A percentile compares a stretch with the other conserved stretches of the same genome.
Evolutionary conservation across 169 alveolate species (phyloP).

Genomic region (Babesia ovata): DNA sequence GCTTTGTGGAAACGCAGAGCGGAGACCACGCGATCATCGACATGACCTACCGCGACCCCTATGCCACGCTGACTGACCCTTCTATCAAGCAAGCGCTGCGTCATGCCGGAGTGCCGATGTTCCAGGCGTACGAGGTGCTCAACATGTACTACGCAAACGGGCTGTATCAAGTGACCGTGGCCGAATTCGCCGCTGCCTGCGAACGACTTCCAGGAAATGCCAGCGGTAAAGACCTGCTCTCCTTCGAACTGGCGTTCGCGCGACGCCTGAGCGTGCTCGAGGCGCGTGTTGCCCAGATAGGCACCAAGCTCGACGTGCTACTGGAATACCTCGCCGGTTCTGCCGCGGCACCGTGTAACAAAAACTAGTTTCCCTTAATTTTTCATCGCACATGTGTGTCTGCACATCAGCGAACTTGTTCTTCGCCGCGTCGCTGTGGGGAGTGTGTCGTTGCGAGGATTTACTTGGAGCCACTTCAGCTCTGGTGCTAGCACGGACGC

Average conservation of each 20-base stretch:
- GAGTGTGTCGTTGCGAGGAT: background rate
- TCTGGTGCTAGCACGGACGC: too few species aligned
- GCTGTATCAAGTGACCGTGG: slow-evolving; percentile 15
- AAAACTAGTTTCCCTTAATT: background rate
- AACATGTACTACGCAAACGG: slow-evolving; percentile 45
- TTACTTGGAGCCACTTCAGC: too few species aligned
- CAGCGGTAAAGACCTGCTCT: slow-evolving; percentile 27
- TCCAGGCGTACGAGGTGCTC: slow-evolving; percentile 64
- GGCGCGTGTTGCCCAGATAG: slow-evolving; percentile 13
- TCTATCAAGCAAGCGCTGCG: slow-evolving; percentile 35
- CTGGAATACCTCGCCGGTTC: background rate
- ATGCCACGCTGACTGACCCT: slow-evolving; percentile 12
- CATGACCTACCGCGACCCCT: slow-evolving; percentile 44
- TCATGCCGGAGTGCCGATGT: slow-evolving; percentile 41
- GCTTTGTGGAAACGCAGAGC: too few species aligned
- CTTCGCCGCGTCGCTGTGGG: slow-evolving; percentile 6
- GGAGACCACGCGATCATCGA: slow-evolving; percentile 24
- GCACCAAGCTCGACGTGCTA: slow-evolving; percentile 27
- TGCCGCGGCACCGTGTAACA: background rate
- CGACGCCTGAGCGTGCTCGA: slow-evolving; percentile 33
- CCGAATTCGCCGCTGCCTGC: slow-evolving; percentile 58
- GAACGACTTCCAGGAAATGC: slow-evolving; percentile 43
- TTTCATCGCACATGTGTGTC: background rate
- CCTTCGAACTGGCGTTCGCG: slow-evolving; percentile 38
- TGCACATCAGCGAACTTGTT: background rate